These are phyloP conservation scores for Lactuca sativa DNA, from an alignment of 129 eudicot genomes.

Conservation along the genomic window DNA sequence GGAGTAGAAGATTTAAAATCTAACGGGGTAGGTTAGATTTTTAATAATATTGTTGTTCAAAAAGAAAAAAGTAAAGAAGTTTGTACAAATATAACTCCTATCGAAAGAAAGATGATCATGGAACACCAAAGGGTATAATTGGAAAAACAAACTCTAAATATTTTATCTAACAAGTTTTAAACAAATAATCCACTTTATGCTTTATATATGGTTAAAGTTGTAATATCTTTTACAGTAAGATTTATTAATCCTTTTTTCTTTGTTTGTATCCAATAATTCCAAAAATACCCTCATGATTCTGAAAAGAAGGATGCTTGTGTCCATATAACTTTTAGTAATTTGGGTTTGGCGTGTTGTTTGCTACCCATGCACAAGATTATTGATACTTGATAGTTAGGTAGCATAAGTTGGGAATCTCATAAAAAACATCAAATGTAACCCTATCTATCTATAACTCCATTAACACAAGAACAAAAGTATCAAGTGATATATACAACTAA, in stretches of 20 bases:
- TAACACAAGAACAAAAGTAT: conserved; percentile 19
- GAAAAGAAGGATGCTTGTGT: conserved; percentile 1
- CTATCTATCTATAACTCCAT: conserved; percentile 13
- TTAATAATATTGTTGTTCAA: no score
- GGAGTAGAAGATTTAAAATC: no score
- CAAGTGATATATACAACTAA: conserved; percentile 19
- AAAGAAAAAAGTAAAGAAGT: neutral
- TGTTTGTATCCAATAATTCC: conserved; percentile 2
- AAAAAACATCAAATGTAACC: neutral
- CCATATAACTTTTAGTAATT: neutral
- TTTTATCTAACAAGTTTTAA: no score
- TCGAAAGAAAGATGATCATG: no score
- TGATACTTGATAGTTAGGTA: neutral
- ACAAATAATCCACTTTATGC: neutral
- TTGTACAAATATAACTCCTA: no score
- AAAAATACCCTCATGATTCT: neutral
- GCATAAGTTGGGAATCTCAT: conserved; percentile 3
- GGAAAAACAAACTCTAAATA: neutral
- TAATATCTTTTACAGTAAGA: neutral
- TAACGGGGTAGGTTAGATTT: no score
- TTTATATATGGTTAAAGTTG: conserved; percentile 14
- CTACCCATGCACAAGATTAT: neutral
- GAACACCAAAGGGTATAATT: neutral
- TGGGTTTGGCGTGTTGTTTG: conserved; percentile 14
- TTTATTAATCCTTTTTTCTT: neutral